These are phyloP conservation scores for Candida ficus DNA, from an alignment of 805 yeast genomes.

Conservation along the genomic window DNA sequence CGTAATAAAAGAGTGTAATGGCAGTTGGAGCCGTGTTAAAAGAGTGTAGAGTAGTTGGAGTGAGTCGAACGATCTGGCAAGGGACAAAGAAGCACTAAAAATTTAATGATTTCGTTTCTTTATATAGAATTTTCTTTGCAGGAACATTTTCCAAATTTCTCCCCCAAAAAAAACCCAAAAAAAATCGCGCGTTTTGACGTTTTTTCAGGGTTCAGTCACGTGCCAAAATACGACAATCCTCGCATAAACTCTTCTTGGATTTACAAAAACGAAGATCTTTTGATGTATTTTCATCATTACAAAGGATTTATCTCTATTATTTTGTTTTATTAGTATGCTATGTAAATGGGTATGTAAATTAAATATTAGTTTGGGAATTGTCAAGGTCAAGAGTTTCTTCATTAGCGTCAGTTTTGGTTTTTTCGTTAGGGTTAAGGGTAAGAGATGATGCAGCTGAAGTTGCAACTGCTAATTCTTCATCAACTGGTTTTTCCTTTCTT, in stretches of 20 bases:
- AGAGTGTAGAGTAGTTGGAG: constrained; percentile 1
- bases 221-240: too few relatives aligned
- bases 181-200: too few relatives aligned
- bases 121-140: background rate
- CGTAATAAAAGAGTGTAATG: background rate
- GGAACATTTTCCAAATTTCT: too few relatives aligned
- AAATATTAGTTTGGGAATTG: background rate
- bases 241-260: too few relatives aligned
- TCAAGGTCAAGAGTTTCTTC: background rate
- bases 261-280: too few relatives aligned
- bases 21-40: background rate
- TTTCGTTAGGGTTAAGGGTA: background rate
- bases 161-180: too few relatives aligned
- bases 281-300: too few relatives aligned
- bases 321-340: too few relatives aligned
- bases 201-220: too few relatives aligned
- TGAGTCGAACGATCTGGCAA: background rate
- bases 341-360: background rate
- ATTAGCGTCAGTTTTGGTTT: background rate
- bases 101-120: too few relatives aligned
- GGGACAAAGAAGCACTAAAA: background rate
- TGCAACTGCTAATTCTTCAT: constrained; percentile 2
- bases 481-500: constrained; percentile 10
- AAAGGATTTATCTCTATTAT: too few relatives aligned
- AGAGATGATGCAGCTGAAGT: background rate